Percentiles rank a stretch among this genome's conserved stretches.
Conservation (phyloP, 2,329 filamentous ascomycete genomes). For the Blastomyces emzantsi region DNA sequence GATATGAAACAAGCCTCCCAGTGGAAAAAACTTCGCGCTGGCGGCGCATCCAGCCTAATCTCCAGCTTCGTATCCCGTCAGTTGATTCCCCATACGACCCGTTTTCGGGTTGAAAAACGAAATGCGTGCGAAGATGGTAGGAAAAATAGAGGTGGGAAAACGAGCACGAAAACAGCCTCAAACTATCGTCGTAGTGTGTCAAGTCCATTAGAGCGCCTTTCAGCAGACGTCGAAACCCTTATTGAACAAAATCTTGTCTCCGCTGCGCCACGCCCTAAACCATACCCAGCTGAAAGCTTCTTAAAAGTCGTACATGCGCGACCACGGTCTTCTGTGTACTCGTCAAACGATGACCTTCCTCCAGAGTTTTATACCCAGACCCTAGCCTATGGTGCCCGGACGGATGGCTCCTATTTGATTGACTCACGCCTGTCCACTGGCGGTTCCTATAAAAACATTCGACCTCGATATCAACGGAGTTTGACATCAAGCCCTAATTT, state of each 20-base stretch:
- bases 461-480: not conserved
- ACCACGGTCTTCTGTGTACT: not conserved
- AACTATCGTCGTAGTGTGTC: not conserved
- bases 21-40: not conserved
- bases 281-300: not conserved
- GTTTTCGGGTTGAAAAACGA: constrained; percentile 13
- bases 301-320: not conserved
- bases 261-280: not conserved
- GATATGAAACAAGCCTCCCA: not conserved
- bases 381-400: no score
- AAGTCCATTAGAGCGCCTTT: not conserved
- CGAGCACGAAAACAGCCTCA: constrained; percentile 3
- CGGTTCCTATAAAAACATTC: not conserved
- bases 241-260: not conserved
- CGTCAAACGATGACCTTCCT: not conserved
- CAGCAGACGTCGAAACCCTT: not conserved
- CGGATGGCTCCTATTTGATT: not conserved
- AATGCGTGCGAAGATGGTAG: constrained; percentile 9
- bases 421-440: not conserved
- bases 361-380: not conserved
- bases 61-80: constrained; percentile 10
- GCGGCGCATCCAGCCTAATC: not conserved
- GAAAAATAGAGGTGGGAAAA: constrained; percentile 3
- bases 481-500: constrained; percentile 13
- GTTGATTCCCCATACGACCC: constrained; percentile 11